Conservation (phyloP, 495 filamentous ascomycete genomes). For the Daldinia caldariorum region DNA sequence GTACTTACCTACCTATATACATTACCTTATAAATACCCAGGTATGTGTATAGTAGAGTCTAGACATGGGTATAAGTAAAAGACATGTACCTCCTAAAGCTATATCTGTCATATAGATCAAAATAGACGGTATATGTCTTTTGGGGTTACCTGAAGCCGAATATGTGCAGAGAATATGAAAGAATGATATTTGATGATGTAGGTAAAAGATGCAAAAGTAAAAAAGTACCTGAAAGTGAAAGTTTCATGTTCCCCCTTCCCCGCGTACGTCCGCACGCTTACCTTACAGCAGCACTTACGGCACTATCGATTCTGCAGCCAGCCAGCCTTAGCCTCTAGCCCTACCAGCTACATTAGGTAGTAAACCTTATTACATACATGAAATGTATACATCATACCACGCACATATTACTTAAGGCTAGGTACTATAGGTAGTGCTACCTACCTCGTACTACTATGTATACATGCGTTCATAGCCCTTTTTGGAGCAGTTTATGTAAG, state of each 20-base stretch:
- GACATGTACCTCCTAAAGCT: too few species aligned
- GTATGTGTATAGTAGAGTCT: too few species aligned
- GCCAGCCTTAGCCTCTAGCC: slow-evolving; percentile 4
- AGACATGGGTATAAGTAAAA: too few species aligned
- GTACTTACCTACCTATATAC: background rate
- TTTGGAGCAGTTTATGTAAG: slow-evolving; percentile 14
- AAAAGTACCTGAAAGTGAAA: background rate
- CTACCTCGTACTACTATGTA: too few species aligned
- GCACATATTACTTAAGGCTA: too few species aligned
- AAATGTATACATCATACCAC: slow-evolving; percentile 1
- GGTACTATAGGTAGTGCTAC: background rate
- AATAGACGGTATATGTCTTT: background rate
- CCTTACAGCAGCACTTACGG: background rate
- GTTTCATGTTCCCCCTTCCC: slow-evolving; percentile 1
- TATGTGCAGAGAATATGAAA: background rate
- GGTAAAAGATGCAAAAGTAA: background rate
- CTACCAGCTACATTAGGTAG: too few species aligned
- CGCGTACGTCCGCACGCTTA: slow-evolving; percentile 4
- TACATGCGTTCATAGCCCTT: slow-evolving; percentile 11
- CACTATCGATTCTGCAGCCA: slow-evolving; percentile 12
- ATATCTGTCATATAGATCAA: background rate
- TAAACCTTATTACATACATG: slow-evolving; percentile 14
- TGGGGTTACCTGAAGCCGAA: slow-evolving; percentile 1
- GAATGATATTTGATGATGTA: background rate
- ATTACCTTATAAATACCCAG: too few species aligned